Base-by-base conservation (phyloP, 2,329 filamentous ascomycete genomes). In the Hypoxylon sp. region DNA sequence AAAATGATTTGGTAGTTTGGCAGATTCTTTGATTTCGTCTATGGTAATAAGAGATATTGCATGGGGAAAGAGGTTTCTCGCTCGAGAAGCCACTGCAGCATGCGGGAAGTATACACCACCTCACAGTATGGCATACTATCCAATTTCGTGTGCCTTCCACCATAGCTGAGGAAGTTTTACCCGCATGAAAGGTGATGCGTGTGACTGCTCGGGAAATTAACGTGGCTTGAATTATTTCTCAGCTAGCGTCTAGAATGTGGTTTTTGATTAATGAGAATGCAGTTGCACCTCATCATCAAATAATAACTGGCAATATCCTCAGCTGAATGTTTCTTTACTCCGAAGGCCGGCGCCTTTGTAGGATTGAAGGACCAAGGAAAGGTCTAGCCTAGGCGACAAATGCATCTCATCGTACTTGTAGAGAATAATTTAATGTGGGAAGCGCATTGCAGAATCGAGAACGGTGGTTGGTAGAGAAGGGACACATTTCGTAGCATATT, bases 131-230 rank as follows among this genome's bases (percentile, higher is more conserved):
- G 29, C 29, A 6, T 5, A 31, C 29, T 31, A 9, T 31, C 29
- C 6, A 31, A 2, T 31, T 8, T 31, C 9, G 29, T 9, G 6
- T 31, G 8, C 29, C 6, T 31, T 31, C 29, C 5, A 31, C 6
- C 29, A 31, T 31, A 3, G 0, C 29, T 5, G 8, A 31, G 29
- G 29, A 31, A 31, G 29, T 31, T 59, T 63, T 50, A 66, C 50
- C 29, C 42, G 63, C 67, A 63, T 55, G 13, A 53, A 51, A 39
- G 8, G 39, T 61, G 8, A 50, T 37, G 48, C 46, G 50, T 22
- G 11, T 50, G 8, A 44, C 13, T 51, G 11, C 29, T 13, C 19
- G 26, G 26, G 17, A 14, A 54, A 52, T 6, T 5, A 39, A 62
- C 5, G 24, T 17, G 39, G 13, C 39, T 14, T 35, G 29, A n/a